Conservation (phyloP, 129 eudicot genomes). For the Tagetes patula region DNA sequence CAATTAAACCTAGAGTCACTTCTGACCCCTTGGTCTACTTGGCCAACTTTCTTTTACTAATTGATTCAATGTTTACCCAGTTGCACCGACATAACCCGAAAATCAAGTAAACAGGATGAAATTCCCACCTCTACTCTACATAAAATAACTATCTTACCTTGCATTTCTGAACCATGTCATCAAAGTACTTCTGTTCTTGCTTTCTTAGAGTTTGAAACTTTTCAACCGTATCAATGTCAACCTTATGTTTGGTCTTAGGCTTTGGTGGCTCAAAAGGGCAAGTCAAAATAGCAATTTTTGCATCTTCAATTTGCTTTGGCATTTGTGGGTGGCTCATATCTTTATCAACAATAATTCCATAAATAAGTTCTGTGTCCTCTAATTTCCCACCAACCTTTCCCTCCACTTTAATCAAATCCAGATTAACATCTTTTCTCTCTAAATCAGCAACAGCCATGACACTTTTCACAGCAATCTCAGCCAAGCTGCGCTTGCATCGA, state of each 20-base stretch:
- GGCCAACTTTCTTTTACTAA: neutral
- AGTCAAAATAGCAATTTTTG: conserved; percentile 89
- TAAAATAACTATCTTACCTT: conserved; percentile 49
- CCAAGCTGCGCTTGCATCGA: conserved; percentile 93
- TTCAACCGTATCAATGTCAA: conserved; percentile 96
- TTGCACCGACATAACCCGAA: neutral
- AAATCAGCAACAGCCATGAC: conserved; percentile 98
- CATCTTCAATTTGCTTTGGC: conserved; percentile 96
- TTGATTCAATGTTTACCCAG: neutral
- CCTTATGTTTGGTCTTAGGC: conserved; percentile 99
- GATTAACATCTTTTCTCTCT: conserved; percentile 93
- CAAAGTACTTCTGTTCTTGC: conserved; percentile 95
- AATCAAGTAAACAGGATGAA: neutral
- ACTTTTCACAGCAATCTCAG: conserved; percentile 95
- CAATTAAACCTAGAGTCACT: neutral
- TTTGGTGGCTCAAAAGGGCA: conserved; percentile 99
- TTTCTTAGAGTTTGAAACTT: conserved; percentile 85
- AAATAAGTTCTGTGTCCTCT: conserved; percentile 94
- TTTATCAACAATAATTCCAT: conserved; percentile 93
- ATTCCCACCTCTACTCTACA: neutral
- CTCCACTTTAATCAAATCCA: conserved; percentile 91
- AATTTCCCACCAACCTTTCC: conserved; percentile 98
- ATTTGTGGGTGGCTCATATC: conserved; percentile 99
- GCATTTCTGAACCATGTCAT: conserved; percentile 97
- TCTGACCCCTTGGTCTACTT: neutral